phyloP scores from a whole-genome alignment of 2,329 filamentous ascomycete genomes.

The Coniochaeta ligniaria region DNA sequence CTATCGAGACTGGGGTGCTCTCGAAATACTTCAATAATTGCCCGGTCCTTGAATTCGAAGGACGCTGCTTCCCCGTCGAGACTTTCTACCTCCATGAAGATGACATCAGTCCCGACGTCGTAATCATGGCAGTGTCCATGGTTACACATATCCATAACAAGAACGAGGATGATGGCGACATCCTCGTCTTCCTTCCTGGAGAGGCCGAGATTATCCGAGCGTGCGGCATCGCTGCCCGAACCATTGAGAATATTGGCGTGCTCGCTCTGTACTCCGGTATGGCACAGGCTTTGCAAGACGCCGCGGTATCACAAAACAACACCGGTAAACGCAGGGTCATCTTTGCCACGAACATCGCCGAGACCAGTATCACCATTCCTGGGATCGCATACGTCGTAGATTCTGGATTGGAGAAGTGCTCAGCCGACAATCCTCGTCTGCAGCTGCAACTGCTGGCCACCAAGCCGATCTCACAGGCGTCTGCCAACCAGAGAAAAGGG shows the following conservation, averaged over 20 bases:
- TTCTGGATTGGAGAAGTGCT: constrained; percentile 96
- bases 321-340: constrained; percentile 83
- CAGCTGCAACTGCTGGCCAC: constrained; percentile 96
- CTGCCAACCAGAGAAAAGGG: constrained; percentile 89
- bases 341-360: constrained; percentile 96
- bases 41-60: constrained; percentile 94
- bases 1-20: constrained; percentile 95
- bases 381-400: constrained; percentile 97
- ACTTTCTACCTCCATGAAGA: constrained; percentile 92
- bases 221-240: constrained; percentile 83
- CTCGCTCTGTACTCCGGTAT: constrained; percentile 94
- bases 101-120: constrained; percentile 70
- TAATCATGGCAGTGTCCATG: constrained; percentile 88
- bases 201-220: constrained; percentile 97
- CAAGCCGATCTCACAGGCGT: constrained; percentile 92
- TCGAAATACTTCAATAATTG: constrained; percentile 93
- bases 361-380: constrained; percentile 96
- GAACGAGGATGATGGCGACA: constrained; percentile 86
- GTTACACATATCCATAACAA: constrained; percentile 99
- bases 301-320: constrained; percentile 61
- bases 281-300: constrained; percentile 86
- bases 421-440: constrained; percentile 91
- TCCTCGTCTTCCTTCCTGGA: constrained; percentile 92
- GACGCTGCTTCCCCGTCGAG: constrained; percentile 90
- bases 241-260: constrained; percentile 92